phyloP scores from a whole-genome alignment of 208 protist species.

The Angomonas ambiguus region DNA sequence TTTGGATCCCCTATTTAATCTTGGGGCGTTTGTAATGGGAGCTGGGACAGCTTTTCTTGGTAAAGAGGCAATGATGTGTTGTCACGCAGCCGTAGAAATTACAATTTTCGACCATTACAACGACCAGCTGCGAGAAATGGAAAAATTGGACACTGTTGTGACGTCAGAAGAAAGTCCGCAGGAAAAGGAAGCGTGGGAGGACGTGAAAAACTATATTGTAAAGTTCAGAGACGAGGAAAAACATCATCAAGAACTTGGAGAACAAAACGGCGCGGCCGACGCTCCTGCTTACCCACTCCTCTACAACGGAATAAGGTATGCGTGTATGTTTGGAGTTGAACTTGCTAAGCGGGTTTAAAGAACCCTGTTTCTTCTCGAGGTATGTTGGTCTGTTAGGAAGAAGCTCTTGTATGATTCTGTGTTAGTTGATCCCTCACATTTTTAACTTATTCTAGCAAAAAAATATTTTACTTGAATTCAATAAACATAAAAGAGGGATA shows the following conservation, averaged over 20 bases:
- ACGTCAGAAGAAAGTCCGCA: constrained; percentile 19
- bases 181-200: constrained; percentile 43
- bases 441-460: constrained; percentile 3
- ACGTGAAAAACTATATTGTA: constrained; percentile 67
- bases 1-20: constrained; percentile 70
- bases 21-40: constrained; percentile 70
- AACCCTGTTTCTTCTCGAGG: too few relatives aligned
- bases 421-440: too few relatives aligned
- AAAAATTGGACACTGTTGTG: constrained; percentile 33
- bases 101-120: constrained; percentile 87
- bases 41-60: constrained; percentile 65
- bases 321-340: constrained; percentile 66
- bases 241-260: constrained; percentile 81
- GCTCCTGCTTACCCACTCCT: constrained; percentile 70
- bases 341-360: constrained; percentile 60
- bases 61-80: constrained; percentile 87
- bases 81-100: constrained; percentile 81
- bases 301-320: constrained; percentile 75
- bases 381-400: too few relatives aligned
- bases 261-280: constrained; percentile 66
- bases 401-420: too few relatives aligned
- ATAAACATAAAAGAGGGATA: neutral
- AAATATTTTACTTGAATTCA: neutral
- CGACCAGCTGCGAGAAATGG: constrained; percentile 81
- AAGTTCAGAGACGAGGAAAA: constrained; percentile 85